Evolutionary conservation across 306 rosid genomes (phyloP).

Genomic region (Spatholobus suberectus): DNA sequence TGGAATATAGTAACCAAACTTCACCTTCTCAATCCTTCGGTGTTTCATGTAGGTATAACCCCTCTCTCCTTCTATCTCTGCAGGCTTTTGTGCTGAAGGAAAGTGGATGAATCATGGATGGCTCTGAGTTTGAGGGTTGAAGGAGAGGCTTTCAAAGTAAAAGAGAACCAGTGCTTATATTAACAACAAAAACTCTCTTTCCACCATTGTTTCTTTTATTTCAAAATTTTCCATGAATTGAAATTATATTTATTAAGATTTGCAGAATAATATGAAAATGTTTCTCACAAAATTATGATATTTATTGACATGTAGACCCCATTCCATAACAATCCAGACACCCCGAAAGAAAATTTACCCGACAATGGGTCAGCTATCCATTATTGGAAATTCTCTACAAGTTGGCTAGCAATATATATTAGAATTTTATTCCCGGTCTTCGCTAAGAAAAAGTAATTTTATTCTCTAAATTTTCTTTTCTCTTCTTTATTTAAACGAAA

Average conservation of each 20-base stretch:
- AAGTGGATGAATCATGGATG: constrained; percentile 3
- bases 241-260: constrained; percentile 33
- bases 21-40: not conserved
- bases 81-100: constrained; percentile 28
- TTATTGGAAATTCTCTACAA: constrained; percentile 59
- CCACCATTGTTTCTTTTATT: constrained; percentile 21
- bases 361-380: constrained; percentile 58
- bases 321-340: constrained; percentile 53
- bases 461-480: constrained; percentile 1
- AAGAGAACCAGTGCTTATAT: constrained; percentile 50
- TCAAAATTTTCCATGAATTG: constrained; percentile 24
- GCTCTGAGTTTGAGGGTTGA: constrained; percentile 44
- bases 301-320: constrained; percentile 51
- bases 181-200: constrained; percentile 40
- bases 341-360: constrained; percentile 52
- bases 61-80: not conserved
- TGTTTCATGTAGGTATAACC: not conserved
- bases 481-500: constrained; percentile 40
- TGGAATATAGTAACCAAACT: constrained; percentile 26
- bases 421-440: constrained; percentile 44
- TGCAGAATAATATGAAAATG: constrained; percentile 48
- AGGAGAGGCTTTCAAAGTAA: constrained; percentile 45
- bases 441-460: constrained; percentile 30
- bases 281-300: constrained; percentile 38
- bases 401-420: constrained; percentile 43